Percentiles rank a stretch among this genome's conserved stretches.
Conservation (phyloP, 179 eudicot genomes). For the Silene vulgaris region DNA sequence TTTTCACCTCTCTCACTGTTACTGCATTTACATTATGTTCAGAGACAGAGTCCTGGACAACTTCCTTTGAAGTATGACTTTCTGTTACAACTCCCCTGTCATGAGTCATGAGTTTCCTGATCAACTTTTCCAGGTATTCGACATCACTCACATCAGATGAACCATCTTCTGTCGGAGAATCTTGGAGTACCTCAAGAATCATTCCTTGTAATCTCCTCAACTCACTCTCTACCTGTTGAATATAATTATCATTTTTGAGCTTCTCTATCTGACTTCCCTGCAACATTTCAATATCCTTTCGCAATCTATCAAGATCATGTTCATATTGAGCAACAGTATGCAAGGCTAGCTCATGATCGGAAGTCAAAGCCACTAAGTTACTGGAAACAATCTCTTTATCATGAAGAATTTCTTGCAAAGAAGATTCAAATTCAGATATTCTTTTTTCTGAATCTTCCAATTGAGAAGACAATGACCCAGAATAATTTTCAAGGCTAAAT, state of each 20-base stretch:
- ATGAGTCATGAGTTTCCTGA: constrained; percentile 49
- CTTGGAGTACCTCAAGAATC: constrained; percentile 45
- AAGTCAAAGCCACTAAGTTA: constrained; percentile 44
- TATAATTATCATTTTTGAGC: constrained; percentile 39
- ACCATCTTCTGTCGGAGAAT: constrained; percentile 38
- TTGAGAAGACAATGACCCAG: constrained; percentile 49
- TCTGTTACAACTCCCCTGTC: constrained; percentile 24
- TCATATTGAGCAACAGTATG: constrained; percentile 38
- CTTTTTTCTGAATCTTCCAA: constrained; percentile 58
- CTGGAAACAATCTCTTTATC: constrained; percentile 58
- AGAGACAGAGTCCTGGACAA: constrained; percentile 8
- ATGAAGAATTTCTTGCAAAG: constrained; percentile 38
- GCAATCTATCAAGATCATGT: constrained; percentile 41
- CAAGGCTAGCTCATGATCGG: constrained; percentile 48
- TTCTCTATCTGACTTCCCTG: constrained; percentile 43
- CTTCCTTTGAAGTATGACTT: constrained; percentile 22
- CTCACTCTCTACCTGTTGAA: constrained; percentile 44
- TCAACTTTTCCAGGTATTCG: constrained; percentile 47
- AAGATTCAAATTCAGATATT: constrained; percentile 49
- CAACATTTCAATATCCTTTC: constrained; percentile 41
- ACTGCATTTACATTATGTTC: constrained; percentile 21
- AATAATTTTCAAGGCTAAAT: constrained; percentile 42
- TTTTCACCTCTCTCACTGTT: constrained; percentile 20
- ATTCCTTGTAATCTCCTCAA: constrained; percentile 54
- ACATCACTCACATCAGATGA: constrained; percentile 35